These are phyloP conservation scores for Metschnikowia continentalis DNA, from an alignment of 805 yeast genomes.

Conservation along the genomic window DNA sequence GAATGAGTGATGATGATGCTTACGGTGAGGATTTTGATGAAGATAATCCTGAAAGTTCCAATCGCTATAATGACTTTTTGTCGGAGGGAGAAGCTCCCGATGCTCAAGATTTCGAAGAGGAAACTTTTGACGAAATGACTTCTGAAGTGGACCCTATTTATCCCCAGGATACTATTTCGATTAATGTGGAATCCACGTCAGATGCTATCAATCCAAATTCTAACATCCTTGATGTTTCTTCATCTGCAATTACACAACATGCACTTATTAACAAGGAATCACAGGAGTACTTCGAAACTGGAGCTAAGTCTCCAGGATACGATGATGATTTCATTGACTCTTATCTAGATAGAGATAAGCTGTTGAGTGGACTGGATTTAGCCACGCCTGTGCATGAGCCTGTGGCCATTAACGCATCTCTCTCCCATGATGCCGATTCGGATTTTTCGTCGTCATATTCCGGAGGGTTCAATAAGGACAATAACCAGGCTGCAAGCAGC, in stretches of 20 bases:
- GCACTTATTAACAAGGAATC: neutral
- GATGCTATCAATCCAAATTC: too few relatives aligned
- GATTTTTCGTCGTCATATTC: neutral
- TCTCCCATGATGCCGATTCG: neutral
- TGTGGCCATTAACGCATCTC: neutral
- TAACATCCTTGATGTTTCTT: neutral
- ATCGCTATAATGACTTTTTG: slow-evolving; percentile 21
- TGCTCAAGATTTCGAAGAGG: neutral
- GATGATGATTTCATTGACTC: slow-evolving; percentile 17
- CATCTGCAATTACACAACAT: neutral
- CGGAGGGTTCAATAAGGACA: neutral
- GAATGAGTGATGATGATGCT: slow-evolving; percentile 26
- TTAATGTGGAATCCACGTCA: neutral
- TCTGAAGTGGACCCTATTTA: neutral
- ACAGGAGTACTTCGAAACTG: neutral
- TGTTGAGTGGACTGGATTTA: neutral
- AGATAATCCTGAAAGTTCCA: slow-evolving; percentile 9
- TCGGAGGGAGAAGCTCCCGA: slow-evolving; percentile 14
- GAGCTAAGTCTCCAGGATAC: slow-evolving; percentile 14
- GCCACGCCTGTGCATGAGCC: neutral
- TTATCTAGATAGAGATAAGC: slow-evolving; percentile 13
- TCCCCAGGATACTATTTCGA: neutral
- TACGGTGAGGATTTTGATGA: slow-evolving; percentile 19
- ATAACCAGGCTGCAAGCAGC: neutral
- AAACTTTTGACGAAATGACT: neutral